These are phyloP conservation scores for Pseudogymnoascus sp. DNA, from an alignment of 2,329 filamentous ascomycete species.

Conservation along the genomic window DNA sequence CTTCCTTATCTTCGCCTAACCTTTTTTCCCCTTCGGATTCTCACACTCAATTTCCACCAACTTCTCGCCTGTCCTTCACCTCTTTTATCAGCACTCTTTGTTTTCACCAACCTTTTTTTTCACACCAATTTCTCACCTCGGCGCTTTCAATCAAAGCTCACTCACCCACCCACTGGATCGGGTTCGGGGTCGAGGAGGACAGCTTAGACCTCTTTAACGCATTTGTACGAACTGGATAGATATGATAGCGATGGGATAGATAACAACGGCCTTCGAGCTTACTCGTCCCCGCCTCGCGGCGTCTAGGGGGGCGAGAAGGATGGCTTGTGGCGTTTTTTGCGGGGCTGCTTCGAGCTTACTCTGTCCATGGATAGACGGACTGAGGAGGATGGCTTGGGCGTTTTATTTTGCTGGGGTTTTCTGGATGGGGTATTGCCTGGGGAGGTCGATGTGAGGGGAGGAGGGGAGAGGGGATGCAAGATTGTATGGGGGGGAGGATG, in stretches of 20 bases:
- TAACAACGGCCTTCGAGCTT: not conserved
- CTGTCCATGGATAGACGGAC: not conserved
- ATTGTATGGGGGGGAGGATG: not conserved
- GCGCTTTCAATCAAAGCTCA: not conserved
- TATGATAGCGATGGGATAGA: not conserved
- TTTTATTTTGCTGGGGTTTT: not conserved
- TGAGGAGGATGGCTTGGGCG: slow-evolving; percentile 1
- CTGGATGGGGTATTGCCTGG: not conserved
- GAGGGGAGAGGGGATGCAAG: not conserved
- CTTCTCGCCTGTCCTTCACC: not conserved
- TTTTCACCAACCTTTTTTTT: not conserved
- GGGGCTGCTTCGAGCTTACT: not conserved
- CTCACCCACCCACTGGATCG: not conserved
- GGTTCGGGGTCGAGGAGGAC: not conserved
- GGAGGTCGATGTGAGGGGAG: not conserved
- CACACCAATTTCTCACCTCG: not conserved
- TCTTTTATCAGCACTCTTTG: too few relatives aligned
- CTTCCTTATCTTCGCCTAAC: not conserved
- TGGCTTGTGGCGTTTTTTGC: not conserved
- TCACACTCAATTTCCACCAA: not conserved
- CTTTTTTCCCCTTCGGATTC: not conserved
- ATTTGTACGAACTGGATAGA: not conserved
- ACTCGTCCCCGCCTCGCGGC: not conserved
- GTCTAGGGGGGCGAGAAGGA: not conserved
- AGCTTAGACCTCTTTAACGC: not conserved